These are phyloP conservation scores for Scedosporium boydii DNA, from an alignment of 2,329 filamentous ascomycete genomes.

Conservation along the genomic window DNA sequence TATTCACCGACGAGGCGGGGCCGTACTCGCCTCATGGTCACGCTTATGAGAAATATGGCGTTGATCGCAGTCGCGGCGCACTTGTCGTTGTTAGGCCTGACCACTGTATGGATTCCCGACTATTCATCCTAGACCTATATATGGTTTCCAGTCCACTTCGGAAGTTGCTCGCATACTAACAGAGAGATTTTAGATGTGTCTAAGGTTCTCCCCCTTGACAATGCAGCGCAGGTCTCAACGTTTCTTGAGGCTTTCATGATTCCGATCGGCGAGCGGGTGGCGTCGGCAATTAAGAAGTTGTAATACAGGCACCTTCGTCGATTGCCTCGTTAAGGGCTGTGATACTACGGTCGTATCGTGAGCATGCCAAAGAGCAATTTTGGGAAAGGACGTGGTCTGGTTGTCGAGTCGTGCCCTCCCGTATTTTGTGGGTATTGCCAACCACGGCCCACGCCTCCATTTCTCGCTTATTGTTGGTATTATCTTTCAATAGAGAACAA, in stretches of 20 bases:
- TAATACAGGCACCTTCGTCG: too few species aligned
- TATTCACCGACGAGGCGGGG: conserved; percentile 39
- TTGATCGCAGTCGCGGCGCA: conserved; percentile 39
- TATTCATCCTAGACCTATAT: not conserved
- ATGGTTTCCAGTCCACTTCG: not conserved
- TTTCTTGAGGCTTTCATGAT: not conserved
- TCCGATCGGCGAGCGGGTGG: not conserved
- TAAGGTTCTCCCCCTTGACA: conserved; percentile 6
- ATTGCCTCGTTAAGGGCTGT: too few species aligned
- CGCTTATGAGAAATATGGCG: conserved; percentile 44
- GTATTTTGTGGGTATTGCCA: too few species aligned
- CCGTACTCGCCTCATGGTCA: conserved; percentile 38
- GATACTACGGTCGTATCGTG: too few species aligned
- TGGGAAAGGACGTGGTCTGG: too few species aligned
- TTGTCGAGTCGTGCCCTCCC: too few species aligned
- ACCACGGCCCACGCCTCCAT: too few species aligned
- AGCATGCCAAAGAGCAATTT: too few species aligned
- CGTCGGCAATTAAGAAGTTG: too few species aligned
- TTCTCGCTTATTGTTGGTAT: too few species aligned
- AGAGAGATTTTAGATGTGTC: not conserved
- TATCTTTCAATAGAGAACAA: too few species aligned
- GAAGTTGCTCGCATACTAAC: not conserved
- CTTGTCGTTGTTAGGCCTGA: conserved; percentile 52
- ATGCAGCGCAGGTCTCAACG: not conserved
- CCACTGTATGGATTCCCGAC: conserved; percentile 37